Evolutionary conservation across 1,284 basidiomycete species (phyloP), one percentile per base, ranked within the genome.

Genomic region (Xerocomus nothofagi): DNA sequence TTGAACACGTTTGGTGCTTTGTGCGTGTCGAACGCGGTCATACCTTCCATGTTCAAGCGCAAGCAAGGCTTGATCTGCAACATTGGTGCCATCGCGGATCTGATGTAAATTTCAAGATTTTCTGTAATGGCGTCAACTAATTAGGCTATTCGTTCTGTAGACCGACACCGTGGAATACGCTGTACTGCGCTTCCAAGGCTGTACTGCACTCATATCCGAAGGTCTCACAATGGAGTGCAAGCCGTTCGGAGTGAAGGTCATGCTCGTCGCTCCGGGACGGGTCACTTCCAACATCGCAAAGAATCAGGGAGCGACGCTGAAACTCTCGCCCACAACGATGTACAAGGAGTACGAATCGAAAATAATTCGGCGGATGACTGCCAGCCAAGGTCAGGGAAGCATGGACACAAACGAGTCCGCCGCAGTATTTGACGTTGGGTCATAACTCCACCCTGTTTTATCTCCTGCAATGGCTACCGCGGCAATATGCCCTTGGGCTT

Each of bases 151-250:
- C 18, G 34, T 33, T 37, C 18, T 54, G n/a, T 44, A 87, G 86
- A 32, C 72, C 84, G 1, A 79, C 80, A 0, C 85, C 88, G 0
- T 90, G 86, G 86, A 79, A 81, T 53, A 79, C 81, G 0, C 61
- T 86, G 8, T 91, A 89, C 62, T 77, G 74, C 32, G 78, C 86
- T 0, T 73, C 80, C 32, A 90, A 91, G 62, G 80, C 87, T 0
- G 85, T 86, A 0, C 66, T 83, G 1, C 77, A 80, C 50, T 70
- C 27, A 69, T 88, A 40, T 81, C 76, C 48, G 81, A 88, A 47
- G 77, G 79, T 0, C 74, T 91, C 6, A 74, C 74, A 7, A 85
- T 88, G 84, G 88, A 90, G 59, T 80, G 81, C 67, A 75, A 72
- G 41, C 84, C 85, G 0, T 78, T 88, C 58, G 78, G 78, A 31